A percentile compares a stretch with the other conserved stretches of the same genome.
Conservation (phyloP, 257 asterid genomes). For the Eustoma russellianum region DNA sequence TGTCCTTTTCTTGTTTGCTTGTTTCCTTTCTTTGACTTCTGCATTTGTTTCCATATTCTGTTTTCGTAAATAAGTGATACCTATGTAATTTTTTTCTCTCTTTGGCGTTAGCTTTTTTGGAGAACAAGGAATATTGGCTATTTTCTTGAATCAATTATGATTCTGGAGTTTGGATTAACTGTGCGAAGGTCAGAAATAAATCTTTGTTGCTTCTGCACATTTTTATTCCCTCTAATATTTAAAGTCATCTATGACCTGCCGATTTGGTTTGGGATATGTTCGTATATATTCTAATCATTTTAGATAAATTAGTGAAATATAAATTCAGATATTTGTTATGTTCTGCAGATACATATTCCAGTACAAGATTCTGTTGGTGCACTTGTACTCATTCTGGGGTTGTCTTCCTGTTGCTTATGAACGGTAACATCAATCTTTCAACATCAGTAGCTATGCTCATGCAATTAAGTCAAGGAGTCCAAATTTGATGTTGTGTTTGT, state of each 20-base stretch:
- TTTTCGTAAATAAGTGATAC: conserved; percentile 8
- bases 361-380: conserved; percentile 75
- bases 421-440: conserved; percentile 35
- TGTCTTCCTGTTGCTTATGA: conserved; percentile 84
- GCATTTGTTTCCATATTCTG: neutral
- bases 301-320: neutral
- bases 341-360: conserved; percentile 73
- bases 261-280: neutral
- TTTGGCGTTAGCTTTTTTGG: conserved; percentile 74
- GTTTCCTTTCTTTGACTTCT: neutral
- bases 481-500: no score
- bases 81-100: conserved; percentile 3
- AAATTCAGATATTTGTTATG: conserved; percentile 3
- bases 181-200: conserved; percentile 56
- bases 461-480: no score
- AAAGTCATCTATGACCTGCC: neutral
- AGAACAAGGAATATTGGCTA: conserved; percentile 82
- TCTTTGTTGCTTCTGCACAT: neutral
- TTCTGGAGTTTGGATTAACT: conserved; percentile 92
- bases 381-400: conserved; percentile 87
- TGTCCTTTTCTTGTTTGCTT: neutral
- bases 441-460: no score
- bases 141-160: conserved; percentile 77
- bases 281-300: no score
- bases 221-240: neutral